phyloP scores from a whole-genome alignment of 140 eudicot genomes.

The Anethum foeniculum region DNA sequence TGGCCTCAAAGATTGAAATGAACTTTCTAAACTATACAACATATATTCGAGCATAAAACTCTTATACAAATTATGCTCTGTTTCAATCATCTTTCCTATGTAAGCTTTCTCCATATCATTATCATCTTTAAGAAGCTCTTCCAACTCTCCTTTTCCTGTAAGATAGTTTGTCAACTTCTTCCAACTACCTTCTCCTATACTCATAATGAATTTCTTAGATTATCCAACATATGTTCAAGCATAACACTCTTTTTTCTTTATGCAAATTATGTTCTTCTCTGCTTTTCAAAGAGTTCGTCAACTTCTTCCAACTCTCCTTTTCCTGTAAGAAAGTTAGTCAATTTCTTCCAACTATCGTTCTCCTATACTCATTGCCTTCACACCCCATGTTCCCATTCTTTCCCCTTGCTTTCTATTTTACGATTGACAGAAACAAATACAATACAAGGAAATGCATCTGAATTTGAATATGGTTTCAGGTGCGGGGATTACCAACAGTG shows the following conservation, averaged over 20 bases:
- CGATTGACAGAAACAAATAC: background rate
- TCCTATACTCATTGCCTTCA: no score
- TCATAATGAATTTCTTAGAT: no score
- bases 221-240: no score
- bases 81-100: background rate
- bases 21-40: background rate
- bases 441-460: background rate
- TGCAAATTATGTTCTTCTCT: no score
- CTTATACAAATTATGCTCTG: background rate
- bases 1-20: background rate
- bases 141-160: background rate
- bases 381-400: background rate
- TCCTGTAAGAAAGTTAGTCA: background rate
- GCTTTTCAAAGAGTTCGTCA: no score
- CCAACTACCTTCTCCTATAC: background rate
- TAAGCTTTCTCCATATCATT: background rate
- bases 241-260: no score
- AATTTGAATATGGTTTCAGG: conserved; percentile 37
- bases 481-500: conserved; percentile 88
- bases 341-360: background rate
- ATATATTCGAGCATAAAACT: background rate
- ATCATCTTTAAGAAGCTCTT: background rate
- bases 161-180: background rate
- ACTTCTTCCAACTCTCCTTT: background rate
- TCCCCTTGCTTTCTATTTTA: background rate